Conservation (phyloP, 1,284 basidiomycete genomes). For the Tilletiaria anomala region DNA sequence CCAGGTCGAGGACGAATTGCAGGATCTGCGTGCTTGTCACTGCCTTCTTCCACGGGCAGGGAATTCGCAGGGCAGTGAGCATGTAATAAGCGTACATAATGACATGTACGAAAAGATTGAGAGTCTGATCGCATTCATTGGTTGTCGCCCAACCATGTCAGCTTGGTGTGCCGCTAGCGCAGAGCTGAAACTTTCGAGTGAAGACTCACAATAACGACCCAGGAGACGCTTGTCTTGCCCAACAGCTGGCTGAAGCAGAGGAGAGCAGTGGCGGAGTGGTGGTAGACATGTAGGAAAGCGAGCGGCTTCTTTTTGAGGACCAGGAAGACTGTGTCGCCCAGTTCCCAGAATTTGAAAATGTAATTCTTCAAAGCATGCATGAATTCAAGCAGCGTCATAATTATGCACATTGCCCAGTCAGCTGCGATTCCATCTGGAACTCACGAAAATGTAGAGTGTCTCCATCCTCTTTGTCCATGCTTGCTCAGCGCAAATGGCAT, state of each 20-base stretch:
- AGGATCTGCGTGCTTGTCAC: slow-evolving; percentile 87
- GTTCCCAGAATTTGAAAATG: slow-evolving; percentile 63
- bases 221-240: slow-evolving; percentile 59
- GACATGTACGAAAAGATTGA: neutral
- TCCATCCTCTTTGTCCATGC: slow-evolving; percentile 56
- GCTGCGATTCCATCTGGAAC: too few species aligned
- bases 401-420: too few species aligned
- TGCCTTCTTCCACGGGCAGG: slow-evolving; percentile 71
- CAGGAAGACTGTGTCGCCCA: slow-evolving; percentile 79
- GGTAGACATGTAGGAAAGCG: slow-evolving; percentile 93
- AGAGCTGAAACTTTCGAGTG: too few species aligned
- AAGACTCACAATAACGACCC: slow-evolving; percentile 95
- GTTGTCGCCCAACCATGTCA: too few species aligned
- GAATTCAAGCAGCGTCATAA: too few species aligned
- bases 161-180: too few species aligned
- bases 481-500: slow-evolving; percentile 59
- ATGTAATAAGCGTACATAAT: slow-evolving; percentile 30
- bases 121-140: too few species aligned
- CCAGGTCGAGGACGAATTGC: slow-evolving; percentile 15
- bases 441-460: slow-evolving; percentile 60
- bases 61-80: slow-evolving; percentile 25
- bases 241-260: slow-evolving; percentile 88
- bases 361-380: too few species aligned
- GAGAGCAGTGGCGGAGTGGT: slow-evolving; percentile 93
- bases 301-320: slow-evolving; percentile 96